Percentiles rank a stretch among this genome's conserved stretches.
phyloP scores from a whole-genome alignment of 257 asterid species.

The Solanum habrochaites region DNA sequence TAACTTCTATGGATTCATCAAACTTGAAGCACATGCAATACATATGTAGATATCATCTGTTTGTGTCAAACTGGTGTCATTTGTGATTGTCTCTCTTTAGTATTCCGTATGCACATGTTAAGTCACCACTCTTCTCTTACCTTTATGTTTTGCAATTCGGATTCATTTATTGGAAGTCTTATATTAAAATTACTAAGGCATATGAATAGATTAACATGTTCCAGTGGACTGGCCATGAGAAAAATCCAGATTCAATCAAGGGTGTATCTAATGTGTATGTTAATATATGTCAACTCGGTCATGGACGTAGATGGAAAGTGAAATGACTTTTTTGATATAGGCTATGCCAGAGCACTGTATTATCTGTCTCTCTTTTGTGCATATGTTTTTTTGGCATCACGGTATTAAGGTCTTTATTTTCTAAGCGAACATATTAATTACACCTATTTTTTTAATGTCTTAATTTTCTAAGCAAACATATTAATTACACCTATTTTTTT shows the following conservation, averaged over 20 bases:
- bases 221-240: background rate
- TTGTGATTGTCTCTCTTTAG: background rate
- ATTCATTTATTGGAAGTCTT: background rate
- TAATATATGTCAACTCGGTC: background rate
- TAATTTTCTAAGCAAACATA: background rate
- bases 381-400: background rate
- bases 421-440: background rate
- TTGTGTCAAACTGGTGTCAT: background rate
- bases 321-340: background rate
- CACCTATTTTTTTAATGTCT: background rate
- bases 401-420: background rate
- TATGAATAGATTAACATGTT: background rate
- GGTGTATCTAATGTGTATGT: background rate
- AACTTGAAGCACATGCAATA: background rate
- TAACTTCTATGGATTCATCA: background rate
- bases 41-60: background rate
- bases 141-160: background rate
- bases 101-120: background rate
- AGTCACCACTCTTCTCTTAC: background rate
- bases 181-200: background rate
- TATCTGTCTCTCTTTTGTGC: background rate
- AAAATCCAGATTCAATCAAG: background rate
- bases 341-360: background rate
- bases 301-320: background rate
- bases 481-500: background rate